Conservation (phyloP, 371 early-diverging fungal genomes). For the Circinella minor region DNA sequence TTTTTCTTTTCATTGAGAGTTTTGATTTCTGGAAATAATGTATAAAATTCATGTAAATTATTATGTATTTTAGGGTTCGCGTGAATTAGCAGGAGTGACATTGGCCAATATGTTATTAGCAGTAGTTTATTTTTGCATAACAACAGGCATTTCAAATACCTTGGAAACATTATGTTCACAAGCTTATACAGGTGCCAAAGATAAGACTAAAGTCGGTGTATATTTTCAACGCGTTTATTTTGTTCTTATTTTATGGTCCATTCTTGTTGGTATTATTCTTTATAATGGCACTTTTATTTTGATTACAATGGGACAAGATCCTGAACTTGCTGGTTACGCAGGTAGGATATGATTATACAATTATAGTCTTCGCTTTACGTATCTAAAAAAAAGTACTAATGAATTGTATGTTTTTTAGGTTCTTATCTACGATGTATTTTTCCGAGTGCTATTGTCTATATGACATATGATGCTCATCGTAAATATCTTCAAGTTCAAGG, state of each 20-base stretch:
- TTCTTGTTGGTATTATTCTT: conserved; percentile 75
- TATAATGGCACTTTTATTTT: conserved; percentile 48
- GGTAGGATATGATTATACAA: conserved; percentile 4
- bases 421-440: conserved; percentile 8
- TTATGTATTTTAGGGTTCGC: conserved; percentile 7
- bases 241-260: conserved; percentile 61
- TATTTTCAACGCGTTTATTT: conserved; percentile 85
- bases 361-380: too few relatives aligned
- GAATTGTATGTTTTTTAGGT: background rate
- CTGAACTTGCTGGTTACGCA: conserved; percentile 5
- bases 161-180: conserved; percentile 89
- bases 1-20: too few relatives aligned
- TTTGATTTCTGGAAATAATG: background rate
- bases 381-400: background rate
- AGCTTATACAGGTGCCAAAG: conserved; percentile 76
- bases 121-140: background rate
- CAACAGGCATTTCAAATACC: conserved; percentile 60
- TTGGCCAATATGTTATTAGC: conserved; percentile 17
- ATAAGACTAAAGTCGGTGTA: conserved; percentile 75
- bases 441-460: background rate
- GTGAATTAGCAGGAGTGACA: conserved; percentile 14
- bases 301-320: conserved; percentile 11
- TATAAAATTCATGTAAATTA: too few relatives aligned
- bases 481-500: conserved; percentile 11
- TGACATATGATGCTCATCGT: conserved; percentile 11